Evolutionary conservation across 768 basidiomycete species (phyloP).

Genomic region (Leccinum variicolor): DNA sequence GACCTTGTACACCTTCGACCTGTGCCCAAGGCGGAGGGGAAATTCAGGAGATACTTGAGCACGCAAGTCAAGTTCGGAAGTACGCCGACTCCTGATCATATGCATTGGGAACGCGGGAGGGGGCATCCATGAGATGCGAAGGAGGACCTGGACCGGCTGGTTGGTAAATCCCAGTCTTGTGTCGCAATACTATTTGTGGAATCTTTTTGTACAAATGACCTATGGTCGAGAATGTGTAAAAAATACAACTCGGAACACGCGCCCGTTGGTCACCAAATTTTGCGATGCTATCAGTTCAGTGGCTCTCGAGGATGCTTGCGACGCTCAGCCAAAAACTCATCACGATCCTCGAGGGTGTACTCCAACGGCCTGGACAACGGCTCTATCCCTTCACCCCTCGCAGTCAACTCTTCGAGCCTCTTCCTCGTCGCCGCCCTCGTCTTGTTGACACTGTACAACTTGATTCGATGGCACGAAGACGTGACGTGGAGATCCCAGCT

Average conservation of each 20-base stretch:
- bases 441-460: slow-evolving; percentile 50
- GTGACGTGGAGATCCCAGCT: slow-evolving; percentile 55
- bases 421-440: slow-evolving; percentile 39
- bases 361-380: slow-evolving; percentile 9
- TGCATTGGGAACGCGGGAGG: slow-evolving; percentile 9
- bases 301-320: slow-evolving; percentile 12
- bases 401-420: slow-evolving; percentile 40
- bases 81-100: background rate
- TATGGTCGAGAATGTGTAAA: no score
- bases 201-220: background rate
- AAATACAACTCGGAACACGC: no score
- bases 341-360: slow-evolving; percentile 5
- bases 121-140: background rate
- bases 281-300: background rate
- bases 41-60: background rate
- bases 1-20: background rate
- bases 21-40: background rate
- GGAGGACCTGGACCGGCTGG: background rate
- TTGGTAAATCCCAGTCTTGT: background rate
- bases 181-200: background rate
- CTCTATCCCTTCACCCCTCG: slow-evolving; percentile 32
- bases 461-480: slow-evolving; percentile 51
- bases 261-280: background rate
- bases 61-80: slow-evolving; percentile 3
- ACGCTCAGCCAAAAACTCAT: slow-evolving; percentile 1